Evolutionary conservation across 805 yeast species (phyloP).

Genomic region (Metschnikowia similis): DNA sequence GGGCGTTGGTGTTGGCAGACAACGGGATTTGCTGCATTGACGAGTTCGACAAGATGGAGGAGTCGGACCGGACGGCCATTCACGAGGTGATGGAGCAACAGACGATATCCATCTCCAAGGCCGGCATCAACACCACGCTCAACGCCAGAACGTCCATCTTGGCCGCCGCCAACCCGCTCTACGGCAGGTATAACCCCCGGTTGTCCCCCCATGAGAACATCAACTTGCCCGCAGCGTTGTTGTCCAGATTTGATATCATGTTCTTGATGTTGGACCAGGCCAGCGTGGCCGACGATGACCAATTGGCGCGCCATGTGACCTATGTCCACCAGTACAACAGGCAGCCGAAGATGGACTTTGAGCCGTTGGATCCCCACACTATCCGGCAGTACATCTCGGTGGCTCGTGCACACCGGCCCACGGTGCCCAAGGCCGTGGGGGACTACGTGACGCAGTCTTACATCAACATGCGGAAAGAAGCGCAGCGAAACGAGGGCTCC

Average conservation of each 20-base stretch:
- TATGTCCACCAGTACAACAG: constrained; percentile 90
- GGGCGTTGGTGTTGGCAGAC: constrained; percentile 94
- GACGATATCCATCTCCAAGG: constrained; percentile 94
- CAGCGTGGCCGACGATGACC: constrained; percentile 70
- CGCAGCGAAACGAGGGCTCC: constrained; percentile 73
- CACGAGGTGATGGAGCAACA: constrained; percentile 99
- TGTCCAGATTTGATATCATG: constrained; percentile 90
- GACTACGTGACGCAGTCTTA: constrained; percentile 83
- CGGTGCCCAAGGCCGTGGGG: constrained; percentile 76
- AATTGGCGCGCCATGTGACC: constrained; percentile 89
- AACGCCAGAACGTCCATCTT: constrained; percentile 93
- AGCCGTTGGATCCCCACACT: constrained; percentile 72
- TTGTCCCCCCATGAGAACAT: constrained; percentile 92
- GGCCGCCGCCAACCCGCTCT: constrained; percentile 98
- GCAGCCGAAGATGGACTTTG: constrained; percentile 75
- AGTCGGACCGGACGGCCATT: constrained; percentile 91
- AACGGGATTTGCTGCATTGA: constrained; percentile 98
- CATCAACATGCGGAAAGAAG: constrained; percentile 88
- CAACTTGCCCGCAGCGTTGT: constrained; percentile 91
- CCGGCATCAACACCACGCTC: constrained; percentile 93
- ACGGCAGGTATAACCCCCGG: constrained; percentile 88
- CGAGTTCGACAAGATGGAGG: constrained; percentile 99
- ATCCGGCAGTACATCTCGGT: constrained; percentile 81
- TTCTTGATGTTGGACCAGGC: constrained; percentile 86
- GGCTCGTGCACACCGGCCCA: constrained; percentile 84